Evolutionary conservation across 176 grass and related monocot genomes (phyloP), one percentile per base, ranked within the genome.

Genomic region (Carex myosuroides): DNA sequence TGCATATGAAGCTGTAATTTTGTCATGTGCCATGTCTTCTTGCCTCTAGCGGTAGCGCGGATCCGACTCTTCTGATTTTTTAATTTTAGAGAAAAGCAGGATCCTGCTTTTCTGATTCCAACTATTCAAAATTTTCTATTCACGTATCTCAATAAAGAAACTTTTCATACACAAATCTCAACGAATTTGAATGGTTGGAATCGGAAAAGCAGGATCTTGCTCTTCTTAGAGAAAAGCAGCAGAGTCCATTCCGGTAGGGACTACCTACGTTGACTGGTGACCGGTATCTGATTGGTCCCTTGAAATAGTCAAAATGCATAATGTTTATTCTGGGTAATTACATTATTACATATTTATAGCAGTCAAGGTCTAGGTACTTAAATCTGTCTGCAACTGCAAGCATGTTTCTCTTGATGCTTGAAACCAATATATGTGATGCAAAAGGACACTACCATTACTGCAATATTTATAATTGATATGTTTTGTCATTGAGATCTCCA

Each of bases 401-500:
- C 72, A 55, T 76, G 72, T 76, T 55, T 76, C 71, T 72, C 42
- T 13, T 52, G 5, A 52, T 24, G 29, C 66, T n/a, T 20, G 4
- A 66, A 12, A 54, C 72, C 41, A 50, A 55, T 26, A 26, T 26
- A 26, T 76, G 46, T 30, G 42, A 76, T 76, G 22, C 20, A 32
- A 77, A 77, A 77, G 13, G 21, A 32, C 24, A 33, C 26, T 11
- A 8, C 20, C 11, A 64, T 82, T 42, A 53, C 42, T 82, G n/a
- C n/a, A n/a, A n/a, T n/a, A n/a, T n/a, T n/a, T n/a, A n/a, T 16
- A 32, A 68, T 68, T 68, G 41, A 68, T 20, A 67, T 12, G 42
- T 65, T 29, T 54, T 77, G 84, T 44, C 71, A 44, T 80, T 86
- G 60, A 80, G 30, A 70, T 69, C 41, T 79, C 53, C 74, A 68